Conservation (phyloP, 23 red algal genomes). For the Gracilaria gracilis region DNA sequence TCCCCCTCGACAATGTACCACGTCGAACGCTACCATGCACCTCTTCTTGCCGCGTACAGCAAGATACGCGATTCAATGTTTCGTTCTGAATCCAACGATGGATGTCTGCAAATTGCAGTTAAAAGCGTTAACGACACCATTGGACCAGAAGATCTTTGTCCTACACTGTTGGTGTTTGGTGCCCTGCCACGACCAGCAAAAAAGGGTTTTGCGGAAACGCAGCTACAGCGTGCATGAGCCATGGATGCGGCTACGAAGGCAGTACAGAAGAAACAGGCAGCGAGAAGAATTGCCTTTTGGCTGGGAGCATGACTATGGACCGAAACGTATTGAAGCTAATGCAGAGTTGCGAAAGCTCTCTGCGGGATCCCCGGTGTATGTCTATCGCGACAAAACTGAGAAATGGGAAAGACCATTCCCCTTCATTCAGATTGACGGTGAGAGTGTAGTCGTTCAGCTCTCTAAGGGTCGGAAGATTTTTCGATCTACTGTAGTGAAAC, state of each 20-base stretch:
- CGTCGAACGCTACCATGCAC: slow-evolving; percentile 32
- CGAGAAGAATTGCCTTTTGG: slow-evolving; percentile 28
- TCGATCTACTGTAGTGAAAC: slow-evolving; percentile 14
- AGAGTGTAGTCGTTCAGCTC: slow-evolving; percentile 22
- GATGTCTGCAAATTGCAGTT: slow-evolving; percentile 37
- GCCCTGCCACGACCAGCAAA: neutral
- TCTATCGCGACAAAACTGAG: neutral
- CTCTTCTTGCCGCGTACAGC: neutral
- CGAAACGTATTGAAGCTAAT: neutral
- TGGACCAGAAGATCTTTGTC: slow-evolving; percentile 33
- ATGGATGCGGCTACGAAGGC: neutral
- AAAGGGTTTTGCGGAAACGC: neutral
- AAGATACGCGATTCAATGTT: neutral
- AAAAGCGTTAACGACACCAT: slow-evolving; percentile 14
- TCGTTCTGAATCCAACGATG: neutral
- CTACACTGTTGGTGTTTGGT: slow-evolving; percentile 14
- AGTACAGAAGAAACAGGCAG: slow-evolving; percentile 37
- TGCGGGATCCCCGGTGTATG: neutral
- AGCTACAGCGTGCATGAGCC: neutral
- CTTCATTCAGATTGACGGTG: slow-evolving; percentile 32
- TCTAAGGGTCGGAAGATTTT: slow-evolving; percentile 15
- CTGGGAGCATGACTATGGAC: neutral
- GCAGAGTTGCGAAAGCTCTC: neutral
- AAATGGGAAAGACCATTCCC: slow-evolving; percentile 8
- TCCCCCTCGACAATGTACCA: neutral